Conservation (phyloP, 2,329 filamentous ascomycete genomes). For the Sporothrix brasiliensis region DNA sequence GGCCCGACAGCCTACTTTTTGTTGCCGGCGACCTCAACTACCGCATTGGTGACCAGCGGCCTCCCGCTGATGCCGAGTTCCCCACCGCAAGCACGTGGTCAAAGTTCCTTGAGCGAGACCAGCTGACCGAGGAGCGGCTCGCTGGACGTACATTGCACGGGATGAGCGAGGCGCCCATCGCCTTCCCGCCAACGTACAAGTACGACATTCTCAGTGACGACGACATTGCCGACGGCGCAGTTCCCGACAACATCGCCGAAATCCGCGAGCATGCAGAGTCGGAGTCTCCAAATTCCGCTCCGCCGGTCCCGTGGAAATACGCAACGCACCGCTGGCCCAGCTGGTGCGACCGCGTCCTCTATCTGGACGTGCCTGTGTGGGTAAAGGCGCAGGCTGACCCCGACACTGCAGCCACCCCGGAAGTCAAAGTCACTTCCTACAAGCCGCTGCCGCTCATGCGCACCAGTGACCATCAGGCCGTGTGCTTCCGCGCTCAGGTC, state of each 20-base stretch:
- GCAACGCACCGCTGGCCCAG: slow-evolving; percentile 82
- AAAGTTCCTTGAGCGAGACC: slow-evolving; percentile 72
- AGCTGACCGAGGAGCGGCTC: slow-evolving; percentile 71
- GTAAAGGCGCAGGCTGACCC: slow-evolving; percentile 38
- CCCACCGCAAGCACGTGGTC: slow-evolving; percentile 67
- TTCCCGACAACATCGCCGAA: slow-evolving; percentile 41
- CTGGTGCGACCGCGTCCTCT: slow-evolving; percentile 93
- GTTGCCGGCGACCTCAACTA: slow-evolving; percentile 95
- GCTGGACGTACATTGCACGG: slow-evolving; percentile 76
- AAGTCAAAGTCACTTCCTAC: slow-evolving; percentile 65
- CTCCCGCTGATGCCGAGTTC: slow-evolving; percentile 63
- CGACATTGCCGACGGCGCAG: slow-evolving; percentile 40
- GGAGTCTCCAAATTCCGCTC: slow-evolving; percentile 35
- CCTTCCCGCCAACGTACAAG: slow-evolving; percentile 94
- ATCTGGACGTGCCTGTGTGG: slow-evolving; percentile 64
- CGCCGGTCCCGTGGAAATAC: slow-evolving; percentile 66
- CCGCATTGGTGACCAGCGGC: slow-evolving; percentile 71
- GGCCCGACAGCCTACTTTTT: slow-evolving; percentile 75
- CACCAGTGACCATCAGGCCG: slow-evolving; percentile 87
- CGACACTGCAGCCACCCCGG: slow-evolving; percentile 27
- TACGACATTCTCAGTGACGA: slow-evolving; percentile 56
- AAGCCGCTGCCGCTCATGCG: slow-evolving; percentile 73
- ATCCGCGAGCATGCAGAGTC: slow-evolving; percentile 33
- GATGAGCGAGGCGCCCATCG: slow-evolving; percentile 71
- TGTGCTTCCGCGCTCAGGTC: slow-evolving; percentile 70